Evolutionary conservation across 441 rosid genomes (phyloP), one percentile per base, ranked within the genome.

Genomic region (Croton laevigatus): DNA sequence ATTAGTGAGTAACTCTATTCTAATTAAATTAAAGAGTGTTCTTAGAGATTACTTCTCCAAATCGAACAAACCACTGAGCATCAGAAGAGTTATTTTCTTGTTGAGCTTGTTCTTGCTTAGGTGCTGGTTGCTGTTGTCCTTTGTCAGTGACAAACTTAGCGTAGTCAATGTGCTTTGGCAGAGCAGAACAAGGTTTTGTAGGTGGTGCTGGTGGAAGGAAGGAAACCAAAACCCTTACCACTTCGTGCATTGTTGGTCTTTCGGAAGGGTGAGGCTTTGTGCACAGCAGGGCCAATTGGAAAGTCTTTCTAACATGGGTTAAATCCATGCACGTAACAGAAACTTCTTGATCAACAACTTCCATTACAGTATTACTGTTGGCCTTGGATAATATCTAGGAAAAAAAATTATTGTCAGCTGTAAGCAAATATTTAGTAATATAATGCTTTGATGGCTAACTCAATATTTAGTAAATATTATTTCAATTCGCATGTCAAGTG

Each of bases 161-260:
- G 62, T 81, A 80, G 78, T 83, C 88, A 0, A 81, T 13, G 11
- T 82, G 49, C 78, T 84, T 90, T 22, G 85, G 51, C 0, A 78
- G 75, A 52, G 70, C 75, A 4, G 81, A 69, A 62, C 79, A 45
- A n/a, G 79, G 72, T 79, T 94, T 94, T 0, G 66, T 0, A 0
- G 80, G 78, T 14, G 79, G 83, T 17, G 86, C 60, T 0, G 96
- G 97, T 0, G 97, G 97, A 38, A 89, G 81, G 54, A 90, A 87
- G 51, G 94, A 86, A 51, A 85, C 86, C 59, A 94, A 57, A 67
- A 89, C 93, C 69, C 91, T 78, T 0, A 89, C 84, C 4, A 94
- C 99, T 65, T 94, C 98, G 8, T 82, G 93, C 99, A 94, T 94
- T 7, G 91, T 83, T 3, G 99, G 99, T 40, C 98, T 81, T 73